Evolutionary conservation across 345 rosid species (phyloP).

Genomic region (Citrus glauca): DNA sequence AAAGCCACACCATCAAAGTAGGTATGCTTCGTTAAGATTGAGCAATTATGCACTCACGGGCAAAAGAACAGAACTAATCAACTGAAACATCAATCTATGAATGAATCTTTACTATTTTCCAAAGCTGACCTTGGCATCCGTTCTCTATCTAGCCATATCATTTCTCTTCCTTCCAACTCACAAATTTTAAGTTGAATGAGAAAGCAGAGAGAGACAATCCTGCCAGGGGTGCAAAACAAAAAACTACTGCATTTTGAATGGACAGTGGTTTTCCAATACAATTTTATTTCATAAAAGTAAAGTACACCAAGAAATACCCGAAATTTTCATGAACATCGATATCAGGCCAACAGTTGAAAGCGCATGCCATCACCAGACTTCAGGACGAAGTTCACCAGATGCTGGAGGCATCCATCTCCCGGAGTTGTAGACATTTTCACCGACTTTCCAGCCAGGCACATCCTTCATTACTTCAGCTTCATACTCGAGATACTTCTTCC

Average conservation of each 20-base stretch:
- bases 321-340: conserved; percentile 8
- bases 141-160: background rate
- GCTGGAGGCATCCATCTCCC: conserved; percentile 99
- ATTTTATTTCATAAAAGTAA: conserved; percentile 11
- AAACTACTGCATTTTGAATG: background rate
- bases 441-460: conserved; percentile 99
- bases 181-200: background rate
- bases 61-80: background rate
- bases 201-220: background rate
- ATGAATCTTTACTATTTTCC: background rate
- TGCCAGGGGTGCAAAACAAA: background rate
- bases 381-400: conserved; percentile 95
- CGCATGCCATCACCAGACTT: conserved; percentile 66
- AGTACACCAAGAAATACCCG: background rate
- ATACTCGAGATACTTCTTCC: conserved; percentile 93
- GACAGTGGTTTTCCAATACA: background rate
- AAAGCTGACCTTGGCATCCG: background rate
- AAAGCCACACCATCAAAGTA: background rate
- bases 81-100: background rate
- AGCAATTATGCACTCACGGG: background rate
- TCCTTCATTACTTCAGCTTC: conserved; percentile 99
- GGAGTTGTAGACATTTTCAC: conserved; percentile 89
- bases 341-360: background rate
- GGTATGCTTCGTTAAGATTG: background rate
- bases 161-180: background rate